These are phyloP conservation scores for Salix koriyanagi DNA, from an alignment of 345 rosid species.

Conservation along the genomic window DNA sequence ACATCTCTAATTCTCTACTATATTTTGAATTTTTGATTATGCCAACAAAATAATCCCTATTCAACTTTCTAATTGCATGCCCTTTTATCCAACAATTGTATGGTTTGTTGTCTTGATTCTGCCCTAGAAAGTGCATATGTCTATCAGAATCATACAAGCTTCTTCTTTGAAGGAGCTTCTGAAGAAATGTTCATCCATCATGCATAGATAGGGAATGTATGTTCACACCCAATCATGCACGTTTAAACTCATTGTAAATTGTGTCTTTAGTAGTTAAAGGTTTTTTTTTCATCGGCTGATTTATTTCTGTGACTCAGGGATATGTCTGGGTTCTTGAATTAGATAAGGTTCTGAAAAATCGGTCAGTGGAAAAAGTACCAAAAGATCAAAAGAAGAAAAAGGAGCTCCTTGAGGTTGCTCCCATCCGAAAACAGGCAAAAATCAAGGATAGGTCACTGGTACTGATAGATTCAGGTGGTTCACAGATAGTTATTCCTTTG, in stretches of 20 bases:
- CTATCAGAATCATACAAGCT: no score
- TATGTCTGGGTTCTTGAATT: slow-evolving; percentile 74
- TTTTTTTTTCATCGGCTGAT: background rate
- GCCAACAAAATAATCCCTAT: no score
- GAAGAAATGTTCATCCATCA: no score
- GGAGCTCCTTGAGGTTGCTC: slow-evolving; percentile 58
- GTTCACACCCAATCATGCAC: no score
- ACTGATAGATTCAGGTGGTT: slow-evolving; percentile 51
- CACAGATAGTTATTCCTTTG: slow-evolving; percentile 38
- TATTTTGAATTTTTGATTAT: no score
- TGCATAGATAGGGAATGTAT: no score
- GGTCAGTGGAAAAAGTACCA: slow-evolving; percentile 37
- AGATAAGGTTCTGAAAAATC: slow-evolving; percentile 47
- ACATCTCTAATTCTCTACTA: no score
- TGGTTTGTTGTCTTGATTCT: no score
- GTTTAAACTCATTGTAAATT: background rate
- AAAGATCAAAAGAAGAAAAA: slow-evolving; percentile 62
- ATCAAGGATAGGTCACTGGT: slow-evolving; percentile 53
- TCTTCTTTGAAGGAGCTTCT: no score
- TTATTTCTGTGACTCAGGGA: slow-evolving; percentile 46
- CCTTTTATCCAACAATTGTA: no score
- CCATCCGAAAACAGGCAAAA: slow-evolving; percentile 48
- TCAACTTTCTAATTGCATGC: no score
- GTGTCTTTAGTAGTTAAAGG: background rate
- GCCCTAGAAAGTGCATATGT: no score